Evolutionary conservation across 306 rosid genomes (phyloP).

Genomic region (Gastrolobium villosum): DNA sequence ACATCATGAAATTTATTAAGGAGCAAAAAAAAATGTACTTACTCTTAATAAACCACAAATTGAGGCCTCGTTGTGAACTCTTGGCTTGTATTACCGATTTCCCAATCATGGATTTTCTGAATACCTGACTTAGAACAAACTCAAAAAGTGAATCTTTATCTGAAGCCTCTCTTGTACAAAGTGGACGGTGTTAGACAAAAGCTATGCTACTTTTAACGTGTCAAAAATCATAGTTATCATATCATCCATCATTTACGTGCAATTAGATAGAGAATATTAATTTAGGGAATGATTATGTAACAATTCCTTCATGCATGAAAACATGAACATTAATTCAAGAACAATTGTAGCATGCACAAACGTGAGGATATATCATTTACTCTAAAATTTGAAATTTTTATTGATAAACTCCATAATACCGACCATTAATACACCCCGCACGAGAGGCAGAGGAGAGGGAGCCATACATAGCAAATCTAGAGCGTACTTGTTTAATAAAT

Average conservation of each 20-base stretch:
- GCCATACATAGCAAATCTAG: conserved; percentile 32
- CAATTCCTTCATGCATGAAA: not conserved
- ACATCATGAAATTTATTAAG: too few species aligned
- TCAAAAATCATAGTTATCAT: not conserved
- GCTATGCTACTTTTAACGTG: not conserved
- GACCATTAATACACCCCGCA: not conserved
- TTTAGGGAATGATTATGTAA: not conserved
- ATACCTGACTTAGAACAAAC: not conserved
- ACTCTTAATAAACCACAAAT: not conserved
- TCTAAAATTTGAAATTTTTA: not conserved
- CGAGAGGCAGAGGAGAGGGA: conserved; percentile 43
- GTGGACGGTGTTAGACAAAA: not conserved
- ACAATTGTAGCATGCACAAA: not conserved
- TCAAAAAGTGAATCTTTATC: not conserved
- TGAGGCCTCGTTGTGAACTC: not conserved
- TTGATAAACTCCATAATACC: not conserved
- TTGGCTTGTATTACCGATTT: not conserved
- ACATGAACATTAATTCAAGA: not conserved
- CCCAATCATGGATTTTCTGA: not conserved
- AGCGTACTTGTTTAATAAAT: conserved; percentile 38
- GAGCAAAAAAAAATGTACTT: too few species aligned
- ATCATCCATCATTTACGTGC: not conserved
- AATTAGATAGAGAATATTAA: not conserved
- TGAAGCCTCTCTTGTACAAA: not conserved
- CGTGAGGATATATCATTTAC: not conserved